These are phyloP conservation scores for Neofusicoccum laricinum DNA, from an alignment of 2,329 filamentous ascomycete species.

Conservation along the genomic window DNA sequence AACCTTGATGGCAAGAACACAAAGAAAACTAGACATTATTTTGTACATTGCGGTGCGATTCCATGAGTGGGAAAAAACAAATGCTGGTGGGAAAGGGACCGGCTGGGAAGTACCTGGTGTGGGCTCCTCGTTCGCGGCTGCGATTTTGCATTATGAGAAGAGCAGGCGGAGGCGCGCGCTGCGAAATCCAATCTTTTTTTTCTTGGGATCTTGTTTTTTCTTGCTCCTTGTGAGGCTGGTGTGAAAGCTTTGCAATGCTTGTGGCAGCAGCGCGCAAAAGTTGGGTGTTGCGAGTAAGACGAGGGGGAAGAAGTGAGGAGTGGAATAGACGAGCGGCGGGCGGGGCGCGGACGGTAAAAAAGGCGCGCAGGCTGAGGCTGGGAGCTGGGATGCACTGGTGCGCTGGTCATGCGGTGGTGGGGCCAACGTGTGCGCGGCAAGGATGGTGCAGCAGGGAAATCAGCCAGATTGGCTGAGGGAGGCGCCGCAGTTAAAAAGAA, in stretches of 20 bases:
- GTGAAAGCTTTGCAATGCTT: background rate
- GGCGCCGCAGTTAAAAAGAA: constrained; percentile 15
- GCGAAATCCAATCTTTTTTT: constrained; percentile 6
- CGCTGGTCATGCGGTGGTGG: constrained; percentile 17
- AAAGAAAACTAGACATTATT: constrained; percentile 22
- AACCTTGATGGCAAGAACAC: constrained; percentile 18
- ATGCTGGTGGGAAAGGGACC: constrained; percentile 30
- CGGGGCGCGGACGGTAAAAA: constrained; percentile 15
- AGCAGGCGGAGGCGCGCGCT: constrained; percentile 28
- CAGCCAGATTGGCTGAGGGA: constrained; percentile 14
- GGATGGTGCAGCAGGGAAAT: constrained; percentile 9
- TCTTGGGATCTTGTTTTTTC: background rate
- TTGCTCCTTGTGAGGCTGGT: background rate
- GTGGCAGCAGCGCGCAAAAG: background rate
- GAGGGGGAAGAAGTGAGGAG: background rate
- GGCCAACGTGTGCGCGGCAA: constrained; percentile 13
- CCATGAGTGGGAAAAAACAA: constrained; percentile 21
- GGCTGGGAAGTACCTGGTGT: constrained; percentile 41
- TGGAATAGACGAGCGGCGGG: constrained; percentile 1
- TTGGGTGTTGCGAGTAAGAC: background rate
- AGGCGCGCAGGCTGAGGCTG: constrained; percentile 9
- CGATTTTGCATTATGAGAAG: constrained; percentile 45
- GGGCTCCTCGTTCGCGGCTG: constrained; percentile 39
- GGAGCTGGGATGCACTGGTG: constrained; percentile 15
- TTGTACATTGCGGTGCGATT: constrained; percentile 21